These are phyloP conservation scores for Fabrea salina DNA, from an alignment of 169 alveolate genomes.

Conservation along the genomic window DNA sequence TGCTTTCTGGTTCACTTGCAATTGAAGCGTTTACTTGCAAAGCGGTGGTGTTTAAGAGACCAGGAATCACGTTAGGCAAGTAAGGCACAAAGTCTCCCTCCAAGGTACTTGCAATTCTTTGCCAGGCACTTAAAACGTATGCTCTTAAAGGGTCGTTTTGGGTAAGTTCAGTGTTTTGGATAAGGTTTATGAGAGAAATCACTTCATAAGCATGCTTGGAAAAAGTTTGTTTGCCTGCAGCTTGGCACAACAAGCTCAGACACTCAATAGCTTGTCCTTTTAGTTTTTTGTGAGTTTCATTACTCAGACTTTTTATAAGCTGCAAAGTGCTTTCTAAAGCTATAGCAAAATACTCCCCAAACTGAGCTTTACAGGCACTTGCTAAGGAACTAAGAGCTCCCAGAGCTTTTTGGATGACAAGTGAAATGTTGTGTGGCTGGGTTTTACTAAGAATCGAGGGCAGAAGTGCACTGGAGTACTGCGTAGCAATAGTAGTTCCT, in stretches of 20 bases:
- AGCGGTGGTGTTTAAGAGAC: constrained; percentile 59
- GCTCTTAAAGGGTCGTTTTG: constrained; percentile 59
- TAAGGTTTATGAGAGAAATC: constrained; percentile 41
- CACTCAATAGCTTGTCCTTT: constrained; percentile 70
- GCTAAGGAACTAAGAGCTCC: constrained; percentile 65
- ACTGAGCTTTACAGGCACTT: constrained; percentile 52
- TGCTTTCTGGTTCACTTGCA: background rate
- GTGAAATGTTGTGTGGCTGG: constrained; percentile 25
- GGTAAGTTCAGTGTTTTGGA: constrained; percentile 46
- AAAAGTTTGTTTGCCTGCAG: constrained; percentile 56
- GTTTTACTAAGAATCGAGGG: background rate
- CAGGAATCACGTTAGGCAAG: constrained; percentile 63
- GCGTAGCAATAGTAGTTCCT: constrained; percentile 35
- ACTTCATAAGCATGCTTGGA: constrained; percentile 44
- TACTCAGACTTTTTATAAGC: constrained; percentile 31
- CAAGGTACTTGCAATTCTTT: constrained; percentile 65
- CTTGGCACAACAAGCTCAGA: constrained; percentile 47
- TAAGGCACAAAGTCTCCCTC: constrained; percentile 53
- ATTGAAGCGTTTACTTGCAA: constrained; percentile 14
- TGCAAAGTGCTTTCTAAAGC: constrained; percentile 40
- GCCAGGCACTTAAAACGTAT: constrained; percentile 75
- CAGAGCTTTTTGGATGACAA: constrained; percentile 64
- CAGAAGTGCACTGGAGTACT: constrained; percentile 33
- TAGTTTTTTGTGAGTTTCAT: constrained; percentile 54
- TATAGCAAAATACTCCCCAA: constrained; percentile 49